These are phyloP conservation scores for Emericellopsis cladophorae DNA, from an alignment of 2,329 filamentous ascomycete species.

Conservation along the genomic window DNA sequence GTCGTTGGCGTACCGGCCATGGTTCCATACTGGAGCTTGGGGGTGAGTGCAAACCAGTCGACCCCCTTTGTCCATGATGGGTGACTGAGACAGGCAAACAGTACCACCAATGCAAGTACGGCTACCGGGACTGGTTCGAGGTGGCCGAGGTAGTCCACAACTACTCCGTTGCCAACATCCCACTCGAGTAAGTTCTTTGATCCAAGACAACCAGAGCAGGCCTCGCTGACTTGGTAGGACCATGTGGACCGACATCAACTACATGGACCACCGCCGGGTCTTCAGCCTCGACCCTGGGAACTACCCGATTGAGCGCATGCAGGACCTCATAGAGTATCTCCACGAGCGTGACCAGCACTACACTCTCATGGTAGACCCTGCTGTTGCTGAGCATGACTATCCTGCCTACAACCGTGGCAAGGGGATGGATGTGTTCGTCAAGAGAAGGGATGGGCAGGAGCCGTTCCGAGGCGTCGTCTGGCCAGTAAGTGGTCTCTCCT, in stretches of 20 bases:
- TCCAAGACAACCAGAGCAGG: neutral
- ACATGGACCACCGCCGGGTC: constrained; percentile 43
- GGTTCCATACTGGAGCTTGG: constrained; percentile 36
- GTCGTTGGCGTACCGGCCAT: constrained; percentile 60
- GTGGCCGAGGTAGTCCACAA: constrained; percentile 54
- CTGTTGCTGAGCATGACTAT: constrained; percentile 38
- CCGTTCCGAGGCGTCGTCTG: constrained; percentile 56
- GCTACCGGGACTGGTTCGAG: constrained; percentile 61
- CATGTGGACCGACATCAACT: constrained; percentile 64
- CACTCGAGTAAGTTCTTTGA: constrained; percentile 36
- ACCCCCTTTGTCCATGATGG: neutral
- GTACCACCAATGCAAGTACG: constrained; percentile 76
- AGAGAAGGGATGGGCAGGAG: constrained; percentile 37
- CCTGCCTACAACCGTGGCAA: constrained; percentile 25
- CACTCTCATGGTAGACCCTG: constrained; percentile 68
- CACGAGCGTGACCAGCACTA: constrained; percentile 57
- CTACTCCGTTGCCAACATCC: constrained; percentile 53
- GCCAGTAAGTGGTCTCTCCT: constrained; percentile 32
- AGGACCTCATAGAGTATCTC: constrained; percentile 51
- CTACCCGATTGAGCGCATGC: constrained; percentile 46
- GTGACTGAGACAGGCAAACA: neutral
- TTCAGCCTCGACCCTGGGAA: constrained; percentile 58
- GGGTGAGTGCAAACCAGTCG: neutral
- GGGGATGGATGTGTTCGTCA: constrained; percentile 32
- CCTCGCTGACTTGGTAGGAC: constrained; percentile 20